Conservation (phyloP, 1,139 yeast species). For the Suhomyces panamericanus region DNA sequence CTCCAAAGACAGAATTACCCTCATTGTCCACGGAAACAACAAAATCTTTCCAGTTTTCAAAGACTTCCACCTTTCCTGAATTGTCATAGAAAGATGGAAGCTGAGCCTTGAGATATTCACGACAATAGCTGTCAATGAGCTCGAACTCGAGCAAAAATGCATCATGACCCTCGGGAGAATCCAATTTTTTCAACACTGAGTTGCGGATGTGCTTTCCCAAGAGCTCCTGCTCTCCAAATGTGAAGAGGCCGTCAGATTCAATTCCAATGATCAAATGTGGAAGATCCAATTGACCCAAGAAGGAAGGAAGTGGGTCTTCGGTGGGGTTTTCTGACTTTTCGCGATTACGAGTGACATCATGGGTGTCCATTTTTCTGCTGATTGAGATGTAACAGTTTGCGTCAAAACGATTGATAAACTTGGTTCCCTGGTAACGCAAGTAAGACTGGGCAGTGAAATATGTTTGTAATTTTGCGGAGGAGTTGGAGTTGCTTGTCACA, state of each 20-base stretch:
- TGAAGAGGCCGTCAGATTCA: constrained; percentile 88
- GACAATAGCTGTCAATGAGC: constrained; percentile 69
- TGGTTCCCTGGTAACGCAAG: constrained; percentile 88
- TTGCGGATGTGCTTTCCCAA: constrained; percentile 76
- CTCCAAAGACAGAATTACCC: constrained; percentile 86
- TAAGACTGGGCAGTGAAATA: constrained; percentile 95
- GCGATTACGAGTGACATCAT: constrained; percentile 85
- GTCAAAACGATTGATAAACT: constrained; percentile 86
- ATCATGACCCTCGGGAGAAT: constrained; percentile 98
- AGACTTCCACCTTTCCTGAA: constrained; percentile 49
- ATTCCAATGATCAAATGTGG: constrained; percentile 89
- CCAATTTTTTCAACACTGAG: constrained; percentile 64
- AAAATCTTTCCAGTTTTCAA: constrained; percentile 52
- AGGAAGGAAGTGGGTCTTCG: constrained; percentile 45
- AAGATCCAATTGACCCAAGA: constrained; percentile 55
- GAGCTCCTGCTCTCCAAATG: constrained; percentile 85
- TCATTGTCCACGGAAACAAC: constrained; percentile 43
- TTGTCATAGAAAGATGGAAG: constrained; percentile 56
- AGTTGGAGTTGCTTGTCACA: constrained; percentile 5
- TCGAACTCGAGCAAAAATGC: constrained; percentile 91
- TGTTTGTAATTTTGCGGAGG: constrained; percentile 61
- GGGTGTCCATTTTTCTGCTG: constrained; percentile 91
- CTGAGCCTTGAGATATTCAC: constrained; percentile 59
- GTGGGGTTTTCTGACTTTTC: constrained; percentile 26
- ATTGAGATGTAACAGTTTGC: constrained; percentile 95